Conservation (phyloP, 2,329 filamentous ascomycete species). For the Fusarium torulosum region DNA sequence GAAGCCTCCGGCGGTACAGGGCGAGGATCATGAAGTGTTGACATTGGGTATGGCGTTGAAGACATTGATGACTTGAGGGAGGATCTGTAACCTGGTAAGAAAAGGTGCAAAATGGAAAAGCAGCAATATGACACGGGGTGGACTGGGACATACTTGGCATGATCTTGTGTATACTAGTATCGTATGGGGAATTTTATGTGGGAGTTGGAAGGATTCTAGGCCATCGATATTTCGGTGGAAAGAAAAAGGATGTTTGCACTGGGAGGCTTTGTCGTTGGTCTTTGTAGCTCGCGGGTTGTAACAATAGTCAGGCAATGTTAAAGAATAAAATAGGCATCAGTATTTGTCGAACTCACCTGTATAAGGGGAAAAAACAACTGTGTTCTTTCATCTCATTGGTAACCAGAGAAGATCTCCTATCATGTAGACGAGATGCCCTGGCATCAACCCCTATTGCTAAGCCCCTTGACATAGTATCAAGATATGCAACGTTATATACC, state of each 20-base stretch:
- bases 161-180: neutral
- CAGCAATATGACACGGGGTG: neutral
- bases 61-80: slow-evolving; percentile 44
- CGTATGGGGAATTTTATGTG: accelerated
- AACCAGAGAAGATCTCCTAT: accelerated
- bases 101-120: slow-evolving; percentile 24
- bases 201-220: neutral
- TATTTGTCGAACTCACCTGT: accelerated
- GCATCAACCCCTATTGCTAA: neutral
- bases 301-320: neutral
- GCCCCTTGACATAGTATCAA: neutral
- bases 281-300: neutral
- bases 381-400: accelerated
- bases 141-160: neutral
- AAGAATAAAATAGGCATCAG: neutral
- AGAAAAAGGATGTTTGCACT: neutral
- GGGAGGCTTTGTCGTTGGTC: neutral
- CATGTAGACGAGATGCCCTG: no score
- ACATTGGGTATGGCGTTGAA: slow-evolving; percentile 47
- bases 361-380: accelerated
- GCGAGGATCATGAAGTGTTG: slow-evolving; percentile 43
- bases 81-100: neutral
- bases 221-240: neutral
- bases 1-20: slow-evolving; percentile 36
- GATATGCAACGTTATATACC: neutral